Evolutionary conservation across 306 rosid genomes (phyloP).

Genomic region (Cucurbita pepo): DNA sequence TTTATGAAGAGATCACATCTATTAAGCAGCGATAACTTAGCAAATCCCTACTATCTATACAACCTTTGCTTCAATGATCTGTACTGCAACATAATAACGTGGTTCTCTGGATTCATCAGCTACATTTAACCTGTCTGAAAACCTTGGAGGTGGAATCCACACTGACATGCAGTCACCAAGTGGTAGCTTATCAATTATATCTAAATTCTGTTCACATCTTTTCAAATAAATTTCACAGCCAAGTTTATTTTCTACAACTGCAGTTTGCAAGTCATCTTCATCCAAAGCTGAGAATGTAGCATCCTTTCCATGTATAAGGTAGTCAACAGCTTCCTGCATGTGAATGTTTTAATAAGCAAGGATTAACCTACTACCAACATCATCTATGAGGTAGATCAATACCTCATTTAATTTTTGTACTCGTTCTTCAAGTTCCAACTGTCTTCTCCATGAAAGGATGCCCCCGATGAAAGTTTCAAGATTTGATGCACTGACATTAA

Average conservation of each 20-base stretch:
- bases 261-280: slow-evolving; percentile 89
- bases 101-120: slow-evolving; percentile 70
- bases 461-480: slow-evolving; percentile 63
- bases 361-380: slow-evolving; percentile 4
- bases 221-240: slow-evolving; percentile 73
- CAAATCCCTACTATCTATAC: slow-evolving; percentile 11
- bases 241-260: slow-evolving; percentile 72
- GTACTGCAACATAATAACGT: slow-evolving; percentile 69
- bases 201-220: slow-evolving; percentile 45
- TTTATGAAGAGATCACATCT: not conserved
- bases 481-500: slow-evolving; percentile 82
- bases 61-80: slow-evolving; percentile 91
- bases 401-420: slow-evolving; percentile 60
- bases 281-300: slow-evolving; percentile 70
- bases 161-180: slow-evolving; percentile 54
- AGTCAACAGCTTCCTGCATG: slow-evolving; percentile 53
- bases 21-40: not conserved
- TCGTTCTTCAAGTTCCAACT: slow-evolving; percentile 73
- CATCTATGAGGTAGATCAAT: slow-evolving; percentile 8
- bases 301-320: slow-evolving; percentile 30
- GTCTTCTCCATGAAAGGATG: slow-evolving; percentile 80
- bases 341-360: slow-evolving; percentile 10
- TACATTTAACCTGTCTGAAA: slow-evolving; percentile 76
- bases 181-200: slow-evolving; percentile 34
- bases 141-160: slow-evolving; percentile 89